Conservation (phyloP, 495 filamentous ascomycete genomes). For the Xylaria longipes region DNA sequence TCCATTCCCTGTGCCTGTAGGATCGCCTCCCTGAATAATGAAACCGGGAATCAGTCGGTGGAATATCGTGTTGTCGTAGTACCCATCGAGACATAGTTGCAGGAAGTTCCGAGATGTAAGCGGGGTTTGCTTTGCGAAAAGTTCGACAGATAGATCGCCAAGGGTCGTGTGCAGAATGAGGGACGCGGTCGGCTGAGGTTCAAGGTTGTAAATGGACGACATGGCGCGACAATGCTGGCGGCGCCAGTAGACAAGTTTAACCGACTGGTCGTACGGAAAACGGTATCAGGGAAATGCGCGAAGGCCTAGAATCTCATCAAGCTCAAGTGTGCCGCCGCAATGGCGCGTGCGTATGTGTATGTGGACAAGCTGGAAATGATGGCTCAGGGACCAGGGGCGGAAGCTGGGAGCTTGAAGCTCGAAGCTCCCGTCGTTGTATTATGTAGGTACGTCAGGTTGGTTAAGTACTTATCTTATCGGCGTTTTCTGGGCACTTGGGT, state of each 20-base stretch:
- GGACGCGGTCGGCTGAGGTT: constrained; percentile 90
- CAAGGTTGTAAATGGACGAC: constrained; percentile 90
- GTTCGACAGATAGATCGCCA: constrained; percentile 86
- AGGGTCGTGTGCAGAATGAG: constrained; percentile 86
- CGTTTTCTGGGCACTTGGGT: background rate
- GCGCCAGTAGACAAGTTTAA: background rate
- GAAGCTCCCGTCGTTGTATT: background rate
- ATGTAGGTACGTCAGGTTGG: background rate
- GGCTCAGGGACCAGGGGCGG: background rate
- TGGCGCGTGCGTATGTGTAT: background rate
- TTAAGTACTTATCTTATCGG: constrained; percentile 27
- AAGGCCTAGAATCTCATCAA: too few relatives aligned
- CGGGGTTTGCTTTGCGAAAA: constrained; percentile 93
- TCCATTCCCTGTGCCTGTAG: constrained; percentile 83
- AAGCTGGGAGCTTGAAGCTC: constrained; percentile 6
- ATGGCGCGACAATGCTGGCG: constrained; percentile 52
- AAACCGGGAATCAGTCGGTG: constrained; percentile 92
- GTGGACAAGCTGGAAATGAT: background rate
- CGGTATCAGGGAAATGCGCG: background rate
- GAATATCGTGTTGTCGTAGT: constrained; percentile 91
- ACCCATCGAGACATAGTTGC: constrained; percentile 90
- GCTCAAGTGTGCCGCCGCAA: background rate
- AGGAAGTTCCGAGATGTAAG: constrained; percentile 94
- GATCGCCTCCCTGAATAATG: constrained; percentile 90
- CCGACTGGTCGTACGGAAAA: background rate